Evolutionary conservation across 2,329 filamentous ascomycete genomes (phyloP).

Genomic region (Acephala macrosclerotiorum): DNA sequence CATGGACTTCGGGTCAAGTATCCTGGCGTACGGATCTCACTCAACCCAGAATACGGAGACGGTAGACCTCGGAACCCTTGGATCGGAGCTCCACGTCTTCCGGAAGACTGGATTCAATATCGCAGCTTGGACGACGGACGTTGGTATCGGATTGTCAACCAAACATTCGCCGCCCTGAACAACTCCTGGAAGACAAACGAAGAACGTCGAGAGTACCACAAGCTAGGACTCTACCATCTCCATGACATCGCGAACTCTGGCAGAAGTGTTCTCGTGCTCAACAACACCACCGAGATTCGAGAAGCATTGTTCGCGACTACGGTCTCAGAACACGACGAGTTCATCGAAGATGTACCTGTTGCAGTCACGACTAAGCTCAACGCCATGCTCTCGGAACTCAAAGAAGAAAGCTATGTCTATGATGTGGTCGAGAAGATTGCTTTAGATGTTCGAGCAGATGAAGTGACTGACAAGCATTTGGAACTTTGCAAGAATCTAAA

Average conservation of each 20-base stretch:
- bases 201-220: conserved; percentile 21
- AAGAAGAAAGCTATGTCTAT: conserved; percentile 19
- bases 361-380: conserved; percentile 7
- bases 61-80: conserved; percentile 20
- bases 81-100: conserved; percentile 17
- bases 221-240: conserved; percentile 18
- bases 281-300: background rate
- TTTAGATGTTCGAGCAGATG: conserved; percentile 3
- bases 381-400: background rate
- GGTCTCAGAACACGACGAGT: background rate
- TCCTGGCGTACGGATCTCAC: background rate
- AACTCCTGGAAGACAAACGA: conserved; percentile 19
- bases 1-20: conserved; percentile 17
- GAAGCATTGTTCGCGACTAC: conserved; percentile 6
- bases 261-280: conserved; percentile 17
- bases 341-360: background rate
- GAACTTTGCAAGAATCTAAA: conserved; percentile 7
- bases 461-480: conserved; percentile 14
- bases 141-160: conserved; percentile 19
- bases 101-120: conserved; percentile 21
- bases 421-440: conserved; percentile 14
- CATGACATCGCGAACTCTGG: conserved; percentile 20
- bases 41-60: conserved; percentile 15
- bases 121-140: conserved; percentile 5
- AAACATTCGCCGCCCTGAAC: background rate